phyloP scores from a whole-genome alignment of 495 filamentous ascomycete species.

The Tuber borchii region DNA sequence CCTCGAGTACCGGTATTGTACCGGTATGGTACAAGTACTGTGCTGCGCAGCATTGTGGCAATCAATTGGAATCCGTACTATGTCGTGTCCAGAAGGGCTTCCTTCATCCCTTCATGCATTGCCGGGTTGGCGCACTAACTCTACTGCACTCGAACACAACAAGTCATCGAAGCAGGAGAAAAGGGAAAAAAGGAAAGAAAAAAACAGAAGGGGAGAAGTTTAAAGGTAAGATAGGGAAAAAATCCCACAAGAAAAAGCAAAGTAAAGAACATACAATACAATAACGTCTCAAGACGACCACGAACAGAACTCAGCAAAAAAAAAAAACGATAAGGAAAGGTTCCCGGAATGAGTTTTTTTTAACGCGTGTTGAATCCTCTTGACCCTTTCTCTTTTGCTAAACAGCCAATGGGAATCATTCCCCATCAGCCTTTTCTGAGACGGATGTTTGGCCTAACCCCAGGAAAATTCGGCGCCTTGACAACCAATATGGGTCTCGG shows the following conservation, averaged over 20 bases:
- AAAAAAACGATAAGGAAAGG: conserved; percentile 24
- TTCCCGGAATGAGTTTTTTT: conserved; percentile 24
- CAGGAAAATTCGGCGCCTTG: conserved; percentile 20
- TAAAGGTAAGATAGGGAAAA: too few relatives aligned
- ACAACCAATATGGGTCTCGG: conserved; percentile 29
- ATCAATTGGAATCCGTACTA: background rate
- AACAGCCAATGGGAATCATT: conserved; percentile 36
- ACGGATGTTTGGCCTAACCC: conserved; percentile 35
- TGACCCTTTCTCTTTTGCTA: conserved; percentile 22
- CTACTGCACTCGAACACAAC: background rate
- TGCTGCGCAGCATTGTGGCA: background rate
- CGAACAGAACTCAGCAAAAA: conserved; percentile 10
- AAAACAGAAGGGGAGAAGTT: conserved; percentile 15
- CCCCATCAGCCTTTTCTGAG: conserved; percentile 28
- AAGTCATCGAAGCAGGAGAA: background rate
- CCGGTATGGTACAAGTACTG: background rate
- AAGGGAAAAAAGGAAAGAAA: conserved; percentile 20
- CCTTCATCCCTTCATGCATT: conserved; percentile 7
- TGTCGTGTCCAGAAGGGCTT: conserved; percentile 3
- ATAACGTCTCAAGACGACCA: conserved; percentile 17
- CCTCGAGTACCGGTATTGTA: background rate
- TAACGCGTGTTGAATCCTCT: conserved; percentile 8
- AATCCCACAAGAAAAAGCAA: conserved; percentile 14
- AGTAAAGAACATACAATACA: conserved; percentile 11
- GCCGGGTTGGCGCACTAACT: background rate